Evolutionary conservation across 2,329 filamentous ascomycete species (phyloP).

Genomic region (Rhynchosporium secalis): DNA sequence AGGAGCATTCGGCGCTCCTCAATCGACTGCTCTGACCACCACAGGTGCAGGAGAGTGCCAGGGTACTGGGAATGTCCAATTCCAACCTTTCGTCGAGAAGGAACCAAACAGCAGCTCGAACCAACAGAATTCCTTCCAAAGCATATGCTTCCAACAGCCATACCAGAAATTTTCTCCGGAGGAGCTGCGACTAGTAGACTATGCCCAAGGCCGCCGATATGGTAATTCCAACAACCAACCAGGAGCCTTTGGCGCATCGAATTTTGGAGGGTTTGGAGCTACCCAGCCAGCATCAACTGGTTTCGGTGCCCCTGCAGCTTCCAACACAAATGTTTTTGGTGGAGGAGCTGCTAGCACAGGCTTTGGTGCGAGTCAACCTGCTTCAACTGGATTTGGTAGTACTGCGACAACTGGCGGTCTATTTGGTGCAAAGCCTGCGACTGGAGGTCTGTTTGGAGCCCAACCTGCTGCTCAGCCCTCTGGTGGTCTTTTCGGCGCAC

Average conservation of each 20-base stretch:
- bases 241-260: constrained; percentile 67
- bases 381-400: constrained; percentile 50
- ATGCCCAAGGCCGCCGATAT: constrained; percentile 79
- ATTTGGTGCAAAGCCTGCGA: constrained; percentile 44
- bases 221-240: constrained; percentile 79
- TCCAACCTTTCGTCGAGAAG: constrained; percentile 71
- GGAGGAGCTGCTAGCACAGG: constrained; percentile 30
- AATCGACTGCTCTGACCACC: constrained; percentile 48
- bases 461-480: constrained; percentile 33
- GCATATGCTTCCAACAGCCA: constrained; percentile 73
- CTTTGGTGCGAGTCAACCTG: constrained; percentile 44
- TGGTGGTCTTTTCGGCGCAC: constrained; percentile 45
- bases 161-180: constrained; percentile 92
- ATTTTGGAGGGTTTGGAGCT: constrained; percentile 44
- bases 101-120: constrained; percentile 59
- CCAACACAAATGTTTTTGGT: constrained; percentile 12
- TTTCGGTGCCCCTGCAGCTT: constrained; percentile 47
- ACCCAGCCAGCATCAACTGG: constrained; percentile 45
- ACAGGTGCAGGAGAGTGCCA: constrained; percentile 56
- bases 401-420: constrained; percentile 40
- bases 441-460: constrained; percentile 46
- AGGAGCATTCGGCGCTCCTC: constrained; percentile 44
- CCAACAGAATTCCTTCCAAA: constrained; percentile 69
- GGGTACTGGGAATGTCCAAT: constrained; percentile 70
- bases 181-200: constrained; percentile 80